These are phyloP conservation scores for Trichoderma orchidacearum DNA, from an alignment of 495 filamentous ascomycete genomes.

Conservation along the genomic window DNA sequence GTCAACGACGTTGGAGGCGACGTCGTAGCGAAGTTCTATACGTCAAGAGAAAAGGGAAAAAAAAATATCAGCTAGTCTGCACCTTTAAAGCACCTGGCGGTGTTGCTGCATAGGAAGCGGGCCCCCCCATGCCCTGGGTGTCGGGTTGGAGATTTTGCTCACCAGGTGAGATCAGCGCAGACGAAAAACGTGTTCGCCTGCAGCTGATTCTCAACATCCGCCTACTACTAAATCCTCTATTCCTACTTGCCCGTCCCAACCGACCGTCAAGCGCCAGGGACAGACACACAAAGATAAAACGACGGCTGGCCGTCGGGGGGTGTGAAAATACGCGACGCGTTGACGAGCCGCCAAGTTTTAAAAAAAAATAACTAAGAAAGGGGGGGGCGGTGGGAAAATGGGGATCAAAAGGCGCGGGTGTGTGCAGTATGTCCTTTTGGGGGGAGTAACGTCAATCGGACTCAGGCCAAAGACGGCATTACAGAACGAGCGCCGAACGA, in stretches of 20 bases:
- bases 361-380: not conserved
- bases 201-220: conserved; percentile 30
- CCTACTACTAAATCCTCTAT: conserved; percentile 10
- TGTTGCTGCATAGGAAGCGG: conserved; percentile 1
- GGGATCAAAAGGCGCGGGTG: conserved; percentile 9
- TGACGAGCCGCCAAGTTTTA: not conserved
- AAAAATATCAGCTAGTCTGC: not conserved
- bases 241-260: conserved; percentile 5
- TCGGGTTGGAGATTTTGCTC: conserved; percentile 11
- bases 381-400: conserved; percentile 10
- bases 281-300: not conserved
- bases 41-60: conserved; percentile 4
- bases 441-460: too few species aligned
- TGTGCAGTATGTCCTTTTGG: not conserved
- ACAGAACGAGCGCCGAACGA: not conserved
- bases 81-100: not conserved
- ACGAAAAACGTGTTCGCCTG: conserved; percentile 38
- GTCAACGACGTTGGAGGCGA: conserved; percentile 30
- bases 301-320: conserved; percentile 1
- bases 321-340: conserved; percentile 3
- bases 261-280: not conserved
- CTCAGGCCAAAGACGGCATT: not conserved
- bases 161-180: conserved; percentile 43
- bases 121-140: not conserved
- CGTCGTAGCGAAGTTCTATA: conserved; percentile 25